A percentile compares a stretch with the other conserved stretches of the same genome.
Conservation (phyloP, 495 filamentous ascomycete genomes). For the Aspergillus avenaceus region DNA sequence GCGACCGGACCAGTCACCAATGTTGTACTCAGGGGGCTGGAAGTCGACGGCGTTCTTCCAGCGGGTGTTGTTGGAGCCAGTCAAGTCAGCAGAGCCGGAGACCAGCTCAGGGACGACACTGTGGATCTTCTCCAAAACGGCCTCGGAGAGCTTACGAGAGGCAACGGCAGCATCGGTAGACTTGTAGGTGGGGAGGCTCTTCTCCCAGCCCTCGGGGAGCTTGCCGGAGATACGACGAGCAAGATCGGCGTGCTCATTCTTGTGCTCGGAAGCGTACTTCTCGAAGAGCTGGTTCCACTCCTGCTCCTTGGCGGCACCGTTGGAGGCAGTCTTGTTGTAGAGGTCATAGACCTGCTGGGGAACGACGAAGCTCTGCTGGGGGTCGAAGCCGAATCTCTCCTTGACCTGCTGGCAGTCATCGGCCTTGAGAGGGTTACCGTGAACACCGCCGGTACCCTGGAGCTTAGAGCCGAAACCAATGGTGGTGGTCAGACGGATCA, state of each 20-base stretch:
- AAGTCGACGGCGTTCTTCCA: slow-evolving; percentile 98
- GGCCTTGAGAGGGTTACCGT: slow-evolving; percentile 90
- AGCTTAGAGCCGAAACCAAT: slow-evolving; percentile 96
- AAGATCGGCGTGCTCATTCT: slow-evolving; percentile 74
- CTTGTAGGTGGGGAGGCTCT: slow-evolving; percentile 87
- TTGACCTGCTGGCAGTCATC: slow-evolving; percentile 93
- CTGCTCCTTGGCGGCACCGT: slow-evolving; percentile 85
- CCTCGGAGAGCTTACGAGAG: slow-evolving; percentile 93
- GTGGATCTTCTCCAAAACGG: slow-evolving; percentile 85
- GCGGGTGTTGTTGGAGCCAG: slow-evolving; percentile 95
- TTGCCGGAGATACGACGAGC: slow-evolving; percentile 73
- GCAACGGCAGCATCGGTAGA: slow-evolving; percentile 79
- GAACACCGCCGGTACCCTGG: slow-evolving; percentile 89
- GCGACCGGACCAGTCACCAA: slow-evolving; percentile 85
- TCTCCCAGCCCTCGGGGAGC: slow-evolving; percentile 97
- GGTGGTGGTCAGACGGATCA: slow-evolving; percentile 96
- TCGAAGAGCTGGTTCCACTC: slow-evolving; percentile 93
- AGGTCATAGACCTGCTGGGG: slow-evolving; percentile 91
- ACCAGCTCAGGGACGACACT: slow-evolving; percentile 80
- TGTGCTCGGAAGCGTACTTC: slow-evolving; percentile 76
- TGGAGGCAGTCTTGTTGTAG: slow-evolving; percentile 74
- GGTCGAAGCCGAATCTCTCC: slow-evolving; percentile 91
- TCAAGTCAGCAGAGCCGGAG: slow-evolving; percentile 96
- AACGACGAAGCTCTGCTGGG: slow-evolving; percentile 87
- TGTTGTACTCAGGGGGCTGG: slow-evolving; percentile 79